These are phyloP conservation scores for Plasmodium falciparum DNA, from an alignment of 169 alveolate genomes.

Conservation along the genomic window DNA sequence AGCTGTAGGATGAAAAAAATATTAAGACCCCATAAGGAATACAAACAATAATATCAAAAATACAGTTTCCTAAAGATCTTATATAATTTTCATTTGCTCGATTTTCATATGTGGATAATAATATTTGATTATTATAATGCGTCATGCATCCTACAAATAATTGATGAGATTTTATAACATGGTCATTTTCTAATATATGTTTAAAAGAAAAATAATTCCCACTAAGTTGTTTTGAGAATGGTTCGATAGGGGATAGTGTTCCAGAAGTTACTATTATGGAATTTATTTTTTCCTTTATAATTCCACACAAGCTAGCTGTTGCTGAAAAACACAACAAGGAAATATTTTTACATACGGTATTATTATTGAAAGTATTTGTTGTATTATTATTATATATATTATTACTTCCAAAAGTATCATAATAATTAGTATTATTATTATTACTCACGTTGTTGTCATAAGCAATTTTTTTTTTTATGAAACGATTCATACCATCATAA, in stretches of 20 bases:
- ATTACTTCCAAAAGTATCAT: too few relatives aligned
- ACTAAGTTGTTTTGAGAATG: constrained; percentile 91
- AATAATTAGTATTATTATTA: too few relatives aligned
- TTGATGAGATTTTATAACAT: constrained; percentile 91
- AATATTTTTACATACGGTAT: constrained; percentile 46
- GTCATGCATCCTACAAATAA: constrained; percentile 88
- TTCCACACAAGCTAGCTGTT: constrained; percentile 86
- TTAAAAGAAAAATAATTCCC: constrained; percentile 90
- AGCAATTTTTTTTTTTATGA: constrained; percentile 32
- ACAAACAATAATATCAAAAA: constrained; percentile 85
- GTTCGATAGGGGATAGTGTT: constrained; percentile 94
- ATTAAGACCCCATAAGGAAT: constrained; percentile 91
- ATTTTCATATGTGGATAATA: constrained; percentile 86
- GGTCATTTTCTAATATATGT: constrained; percentile 92
- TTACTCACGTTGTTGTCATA: constrained; percentile 8
- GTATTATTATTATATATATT: too few relatives aligned
- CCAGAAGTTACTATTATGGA: constrained; percentile 95
- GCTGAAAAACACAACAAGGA: constrained; percentile 86
- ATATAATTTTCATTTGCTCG: constrained; percentile 86
- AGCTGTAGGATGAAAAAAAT: constrained; percentile 91
- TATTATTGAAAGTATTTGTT: not conserved
- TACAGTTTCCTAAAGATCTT: constrained; percentile 89
- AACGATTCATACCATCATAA: constrained; percentile 65
- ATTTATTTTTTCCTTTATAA: constrained; percentile 85
- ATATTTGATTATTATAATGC: constrained; percentile 79